Conservation (phyloP, 139 green algal genomes). For the Picochlorum sp. region DNA sequence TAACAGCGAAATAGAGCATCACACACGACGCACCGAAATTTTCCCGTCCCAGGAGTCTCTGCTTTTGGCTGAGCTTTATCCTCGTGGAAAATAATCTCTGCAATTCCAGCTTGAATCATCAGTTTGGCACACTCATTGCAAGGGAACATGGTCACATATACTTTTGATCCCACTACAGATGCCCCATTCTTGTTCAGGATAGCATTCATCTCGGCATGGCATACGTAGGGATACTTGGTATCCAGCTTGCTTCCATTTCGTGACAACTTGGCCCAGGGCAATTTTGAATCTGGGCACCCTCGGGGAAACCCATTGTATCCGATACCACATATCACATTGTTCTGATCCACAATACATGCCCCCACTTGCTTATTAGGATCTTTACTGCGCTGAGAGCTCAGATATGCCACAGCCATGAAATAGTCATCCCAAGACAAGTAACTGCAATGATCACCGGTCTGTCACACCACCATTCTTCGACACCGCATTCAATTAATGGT, state of each 20-base stretch:
- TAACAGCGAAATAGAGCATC: background rate
- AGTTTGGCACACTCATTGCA: constrained; percentile 99
- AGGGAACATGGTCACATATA: constrained; percentile 98
- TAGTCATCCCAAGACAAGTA: constrained; percentile 97
- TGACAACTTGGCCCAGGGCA: constrained; percentile 83
- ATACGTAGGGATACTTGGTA: constrained; percentile 90
- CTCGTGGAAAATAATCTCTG: constrained; percentile 85
- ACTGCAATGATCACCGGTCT: constrained; percentile 24
- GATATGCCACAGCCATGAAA: constrained; percentile 97
- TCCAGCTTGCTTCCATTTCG: constrained; percentile 48
- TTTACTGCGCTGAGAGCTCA: constrained; percentile 87
- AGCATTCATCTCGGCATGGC: constrained; percentile 95
- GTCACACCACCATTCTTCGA: background rate
- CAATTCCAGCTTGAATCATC: constrained; percentile 84
- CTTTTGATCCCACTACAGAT: constrained; percentile 21
- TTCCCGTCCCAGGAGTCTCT: constrained; percentile 3
- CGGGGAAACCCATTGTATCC: constrained; percentile 99
- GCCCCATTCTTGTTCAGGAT: constrained; percentile 93
- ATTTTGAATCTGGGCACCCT: constrained; percentile 69
- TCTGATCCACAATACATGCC: constrained; percentile 70
- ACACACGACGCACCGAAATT: constrained; percentile 6
- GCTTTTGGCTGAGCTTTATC: constrained; percentile 30
- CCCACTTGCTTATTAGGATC: constrained; percentile 97
- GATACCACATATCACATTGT: constrained; percentile 94
- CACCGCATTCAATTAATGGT: background rate